Conservation (phyloP, 2,329 filamentous ascomycete genomes). For the Colletotrichum gloeosporioides region DNA sequence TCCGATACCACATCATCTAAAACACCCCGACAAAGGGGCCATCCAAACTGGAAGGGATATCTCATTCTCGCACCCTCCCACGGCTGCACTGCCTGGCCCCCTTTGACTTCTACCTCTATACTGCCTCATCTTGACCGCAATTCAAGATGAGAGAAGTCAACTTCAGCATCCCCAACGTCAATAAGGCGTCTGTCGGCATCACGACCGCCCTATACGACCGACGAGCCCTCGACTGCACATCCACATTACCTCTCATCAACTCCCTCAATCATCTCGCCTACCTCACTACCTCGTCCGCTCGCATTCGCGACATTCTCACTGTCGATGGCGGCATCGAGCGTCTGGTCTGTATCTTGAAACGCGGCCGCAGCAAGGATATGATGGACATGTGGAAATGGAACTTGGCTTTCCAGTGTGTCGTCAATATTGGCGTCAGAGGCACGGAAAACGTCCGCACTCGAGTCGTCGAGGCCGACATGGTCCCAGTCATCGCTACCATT, state of each 20-base stretch:
- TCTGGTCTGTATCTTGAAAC: slow-evolving; percentile 96
- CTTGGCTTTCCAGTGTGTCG: slow-evolving; percentile 96
- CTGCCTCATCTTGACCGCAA: neutral
- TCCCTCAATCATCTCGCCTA: slow-evolving; percentile 98
- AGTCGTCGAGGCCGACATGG: slow-evolving; percentile 98
- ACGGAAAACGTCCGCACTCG: slow-evolving; percentile 93
- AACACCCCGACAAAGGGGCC: slow-evolving; percentile 16
- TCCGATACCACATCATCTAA: neutral
- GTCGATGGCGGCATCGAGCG: slow-evolving; percentile 98
- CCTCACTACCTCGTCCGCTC: slow-evolving; percentile 95
- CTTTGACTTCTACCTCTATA: neutral
- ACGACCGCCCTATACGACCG: slow-evolving; percentile 98
- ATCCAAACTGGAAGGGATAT: slow-evolving; percentile 18
- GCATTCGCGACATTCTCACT: slow-evolving; percentile 96
- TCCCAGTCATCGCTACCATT: slow-evolving; percentile 97
- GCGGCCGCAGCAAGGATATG: slow-evolving; percentile 95
- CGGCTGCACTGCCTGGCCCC: slow-evolving; percentile 20
- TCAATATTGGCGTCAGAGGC: slow-evolving; percentile 96
- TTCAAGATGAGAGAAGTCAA: slow-evolving; percentile 97
- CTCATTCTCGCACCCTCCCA: neutral
- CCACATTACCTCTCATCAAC: slow-evolving; percentile 96
- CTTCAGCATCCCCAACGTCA: slow-evolving; percentile 98
- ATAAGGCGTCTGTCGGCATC: slow-evolving; percentile 98
- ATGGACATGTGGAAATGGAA: slow-evolving; percentile 99
- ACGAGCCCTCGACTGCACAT: slow-evolving; percentile 96